Conservation (phyloP, 2,329 filamentous ascomycete genomes). For the Fusarium brachygibbosum region DNA sequence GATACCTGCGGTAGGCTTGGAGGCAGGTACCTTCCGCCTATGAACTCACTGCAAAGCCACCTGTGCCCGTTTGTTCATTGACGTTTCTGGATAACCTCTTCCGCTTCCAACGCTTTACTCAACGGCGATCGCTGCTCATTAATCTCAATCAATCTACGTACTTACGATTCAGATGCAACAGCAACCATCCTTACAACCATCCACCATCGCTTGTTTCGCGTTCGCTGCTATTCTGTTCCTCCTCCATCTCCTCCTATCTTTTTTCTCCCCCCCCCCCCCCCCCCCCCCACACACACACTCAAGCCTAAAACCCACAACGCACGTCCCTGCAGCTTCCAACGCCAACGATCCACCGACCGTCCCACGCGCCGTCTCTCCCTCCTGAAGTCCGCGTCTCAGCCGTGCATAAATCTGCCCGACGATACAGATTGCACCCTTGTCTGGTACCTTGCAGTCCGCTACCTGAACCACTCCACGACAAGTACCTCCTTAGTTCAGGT, state of each 20-base stretch:
- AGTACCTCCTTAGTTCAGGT: slow-evolving; percentile 38
- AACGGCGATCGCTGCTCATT: slow-evolving; percentile 25
- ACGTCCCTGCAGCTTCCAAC: slow-evolving; percentile 44
- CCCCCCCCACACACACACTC: slow-evolving; percentile 34
- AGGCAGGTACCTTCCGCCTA: neutral
- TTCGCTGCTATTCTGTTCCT: slow-evolving; percentile 21
- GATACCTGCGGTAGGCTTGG: neutral
- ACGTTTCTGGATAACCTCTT: slow-evolving; percentile 20
- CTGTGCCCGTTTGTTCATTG: neutral
- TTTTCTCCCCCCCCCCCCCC: slow-evolving; percentile 3
- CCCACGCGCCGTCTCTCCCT: slow-evolving; percentile 50
- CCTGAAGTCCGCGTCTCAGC: slow-evolving; percentile 52
- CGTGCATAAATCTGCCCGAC: slow-evolving; percentile 49
- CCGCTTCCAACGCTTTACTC: slow-evolving; percentile 15
- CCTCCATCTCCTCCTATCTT: slow-evolving; percentile 19
- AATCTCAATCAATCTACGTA: neutral
- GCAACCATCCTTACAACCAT: slow-evolving; percentile 15
- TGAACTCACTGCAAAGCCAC: neutral
- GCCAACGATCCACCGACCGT: slow-evolving; percentile 49
- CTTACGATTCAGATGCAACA: neutral
- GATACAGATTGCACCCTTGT: slow-evolving; percentile 36
- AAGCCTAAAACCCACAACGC: slow-evolving; percentile 31
- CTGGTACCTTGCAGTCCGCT: slow-evolving; percentile 38
- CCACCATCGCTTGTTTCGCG: slow-evolving; percentile 37
- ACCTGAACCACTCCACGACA: slow-evolving; percentile 28